Evolutionary conservation across 805 yeast genomes (phyloP), one percentile per base, ranked within the genome.

Genomic region (Cyberlindnera saturnus): DNA sequence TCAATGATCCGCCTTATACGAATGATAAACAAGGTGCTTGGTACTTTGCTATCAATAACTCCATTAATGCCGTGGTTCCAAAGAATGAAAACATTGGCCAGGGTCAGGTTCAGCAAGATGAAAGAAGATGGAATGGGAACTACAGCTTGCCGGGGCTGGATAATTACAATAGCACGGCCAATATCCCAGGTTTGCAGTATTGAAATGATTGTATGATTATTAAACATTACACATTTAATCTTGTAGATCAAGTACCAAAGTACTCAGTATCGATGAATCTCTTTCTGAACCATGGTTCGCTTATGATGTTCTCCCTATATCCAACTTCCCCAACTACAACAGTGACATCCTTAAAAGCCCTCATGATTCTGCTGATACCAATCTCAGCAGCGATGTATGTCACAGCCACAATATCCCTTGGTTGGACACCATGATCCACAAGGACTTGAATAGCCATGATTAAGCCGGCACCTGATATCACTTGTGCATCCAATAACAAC

Each of bases 391-490:
- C 85, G 41, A 83, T 61, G 56, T 85, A 86, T 5, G 82, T 67
- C 11, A 88, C 79, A 42, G 89, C 69, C 2, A 81, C 74, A 18
- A 93, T 83, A 50, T 84, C 74, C 28, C 71, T 65, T 39, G 75
- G 73, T 8, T 61, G 53, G 18, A 87, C 82, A 6, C 82, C 84
- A 59, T 91, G 95, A 57, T 91, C 98, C 14, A 86, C 52, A 39
- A 91, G 66, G 4, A 91, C 89, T 54, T 88, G 93, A 36, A 87
- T 77, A 0, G 97, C 96, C 98, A 91, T 93, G 35, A 88, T 84
- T 2, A 90, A 82, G 0, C 96, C 96, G 0, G 96, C 95, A 2
- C 98, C 99, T 28, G 95, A 81, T 29, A 87, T 82, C 39, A 88
- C 71, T 60, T 91, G 96, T 0, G 96, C 87, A 58, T 91, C 97